Evolutionary conservation across 2,329 filamentous ascomycete genomes (phyloP).

Genomic region (Podosphaera xanthii): DNA sequence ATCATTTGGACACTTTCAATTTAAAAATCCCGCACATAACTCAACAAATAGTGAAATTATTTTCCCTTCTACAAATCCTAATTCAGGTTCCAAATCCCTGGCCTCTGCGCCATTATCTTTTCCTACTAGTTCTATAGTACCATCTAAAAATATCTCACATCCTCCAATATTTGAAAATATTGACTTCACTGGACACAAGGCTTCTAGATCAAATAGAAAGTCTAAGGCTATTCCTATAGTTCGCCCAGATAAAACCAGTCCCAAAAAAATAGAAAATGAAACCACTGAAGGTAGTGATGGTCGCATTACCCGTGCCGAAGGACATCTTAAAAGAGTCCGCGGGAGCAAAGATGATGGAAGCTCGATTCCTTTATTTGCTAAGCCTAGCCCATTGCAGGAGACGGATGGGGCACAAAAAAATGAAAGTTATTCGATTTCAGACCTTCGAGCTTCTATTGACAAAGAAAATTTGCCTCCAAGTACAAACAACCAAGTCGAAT

Average conservation of each 20-base stretch:
- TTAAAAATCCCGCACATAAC: constrained; percentile 46
- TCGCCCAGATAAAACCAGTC: constrained; percentile 32
- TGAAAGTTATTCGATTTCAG: constrained; percentile 9
- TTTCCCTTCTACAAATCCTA: constrained; percentile 41
- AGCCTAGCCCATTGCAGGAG: constrained; percentile 21
- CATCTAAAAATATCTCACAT: constrained; percentile 20
- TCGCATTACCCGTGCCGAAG: constrained; percentile 36
- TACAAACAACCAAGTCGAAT: neutral
- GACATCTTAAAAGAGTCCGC: constrained; percentile 53
- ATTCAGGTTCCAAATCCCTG: constrained; percentile 56
- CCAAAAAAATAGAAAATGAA: constrained; percentile 18
- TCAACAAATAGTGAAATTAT: constrained; percentile 42
- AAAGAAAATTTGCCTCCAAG: constrained; percentile 13
- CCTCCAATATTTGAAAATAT: constrained; percentile 49
- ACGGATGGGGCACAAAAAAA: constrained; percentile 15
- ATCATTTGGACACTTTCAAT: constrained; percentile 35
- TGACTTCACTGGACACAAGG: constrained; percentile 35
- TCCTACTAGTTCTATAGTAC: constrained; percentile 23
- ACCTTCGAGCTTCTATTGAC: constrained; percentile 7
- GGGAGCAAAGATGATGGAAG: constrained; percentile 43
- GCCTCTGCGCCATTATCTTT: constrained; percentile 42
- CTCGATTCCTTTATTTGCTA: constrained; percentile 52
- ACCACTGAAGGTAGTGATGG: constrained; percentile 34
- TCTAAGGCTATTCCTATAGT: constrained; percentile 73
- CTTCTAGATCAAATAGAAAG: constrained; percentile 41